phyloP scores from a whole-genome alignment of 345 rosid genomes.

The Arabidopsis suecica region DNA sequence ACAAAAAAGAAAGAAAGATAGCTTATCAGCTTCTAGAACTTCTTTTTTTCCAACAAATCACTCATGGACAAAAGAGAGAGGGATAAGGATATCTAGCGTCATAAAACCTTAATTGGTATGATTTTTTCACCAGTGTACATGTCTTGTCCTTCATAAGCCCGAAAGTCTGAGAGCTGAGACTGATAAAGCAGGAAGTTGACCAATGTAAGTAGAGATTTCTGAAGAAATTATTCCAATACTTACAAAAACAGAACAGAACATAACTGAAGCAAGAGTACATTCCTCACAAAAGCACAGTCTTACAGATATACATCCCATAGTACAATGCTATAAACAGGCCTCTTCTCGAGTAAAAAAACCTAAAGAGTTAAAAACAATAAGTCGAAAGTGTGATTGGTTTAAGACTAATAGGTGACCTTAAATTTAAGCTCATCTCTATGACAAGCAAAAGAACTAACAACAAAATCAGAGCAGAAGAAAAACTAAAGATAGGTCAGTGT shows the following conservation, averaged over 20 bases:
- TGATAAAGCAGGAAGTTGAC: conserved; percentile 38
- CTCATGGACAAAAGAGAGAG: background rate
- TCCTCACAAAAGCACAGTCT: conserved; percentile 25
- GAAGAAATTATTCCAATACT: conserved; percentile 7
- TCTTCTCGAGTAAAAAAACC: background rate
- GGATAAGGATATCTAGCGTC: background rate
- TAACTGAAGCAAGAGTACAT: conserved; percentile 10
- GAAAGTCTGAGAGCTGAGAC: conserved; percentile 87
- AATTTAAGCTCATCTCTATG: background rate
- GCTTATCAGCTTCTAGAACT: background rate
- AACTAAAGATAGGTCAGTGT: background rate
- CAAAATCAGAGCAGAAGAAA: conserved; percentile 2
- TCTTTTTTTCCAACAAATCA: conserved; percentile 7
- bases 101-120: conserved; percentile 85
- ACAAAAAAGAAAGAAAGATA: conserved; percentile 37
- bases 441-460: background rate
- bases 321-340: background rate
- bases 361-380: conserved; percentile 1
- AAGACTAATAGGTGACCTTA: background rate
- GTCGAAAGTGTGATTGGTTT: background rate
- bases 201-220: conserved; percentile 1
- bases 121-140: conserved; percentile 91
- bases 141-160: conserved; percentile 92
- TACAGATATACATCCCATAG: conserved; percentile 5
- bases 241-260: background rate